A percentile compares a stretch with the other conserved stretches of the same genome.
phyloP scores from a whole-genome alignment of 805 yeast genomes.

The Monosporozyma unispora region DNA sequence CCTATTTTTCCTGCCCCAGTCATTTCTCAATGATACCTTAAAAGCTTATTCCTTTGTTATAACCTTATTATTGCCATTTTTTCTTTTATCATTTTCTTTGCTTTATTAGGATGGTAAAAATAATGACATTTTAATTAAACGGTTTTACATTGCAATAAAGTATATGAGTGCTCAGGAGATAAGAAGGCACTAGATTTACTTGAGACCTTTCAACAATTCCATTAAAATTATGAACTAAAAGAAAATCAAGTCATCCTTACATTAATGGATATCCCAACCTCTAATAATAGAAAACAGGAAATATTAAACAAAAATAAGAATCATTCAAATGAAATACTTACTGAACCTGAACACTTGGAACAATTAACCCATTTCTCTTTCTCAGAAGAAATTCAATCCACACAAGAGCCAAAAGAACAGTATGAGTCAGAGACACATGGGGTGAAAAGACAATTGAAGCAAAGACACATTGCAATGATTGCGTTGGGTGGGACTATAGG shows the following conservation, averaged over 20 bases:
- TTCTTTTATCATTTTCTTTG: neutral
- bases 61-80: neutral
- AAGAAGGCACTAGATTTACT: neutral
- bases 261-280: neutral
- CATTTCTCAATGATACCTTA: too few relatives aligned
- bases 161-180: neutral
- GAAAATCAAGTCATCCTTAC: neutral
- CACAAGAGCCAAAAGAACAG: neutral
- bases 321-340: neutral
- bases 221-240: neutral
- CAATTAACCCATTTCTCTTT: neutral
- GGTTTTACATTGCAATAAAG: neutral
- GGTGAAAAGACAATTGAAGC: slow-evolving; percentile 42
- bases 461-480: slow-evolving; percentile 60
- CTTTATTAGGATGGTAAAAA: neutral
- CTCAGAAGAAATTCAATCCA: neutral
- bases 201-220: neutral
- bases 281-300: neutral
- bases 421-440: neutral
- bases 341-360: neutral
- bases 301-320: neutral
- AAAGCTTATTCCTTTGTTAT: neutral
- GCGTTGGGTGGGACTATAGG: slow-evolving; percentile 72
- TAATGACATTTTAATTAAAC: neutral
- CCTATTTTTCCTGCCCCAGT: neutral